Evolutionary conservation across 306 rosid species (phyloP).

Genomic region (Ceratonia siliqua): DNA sequence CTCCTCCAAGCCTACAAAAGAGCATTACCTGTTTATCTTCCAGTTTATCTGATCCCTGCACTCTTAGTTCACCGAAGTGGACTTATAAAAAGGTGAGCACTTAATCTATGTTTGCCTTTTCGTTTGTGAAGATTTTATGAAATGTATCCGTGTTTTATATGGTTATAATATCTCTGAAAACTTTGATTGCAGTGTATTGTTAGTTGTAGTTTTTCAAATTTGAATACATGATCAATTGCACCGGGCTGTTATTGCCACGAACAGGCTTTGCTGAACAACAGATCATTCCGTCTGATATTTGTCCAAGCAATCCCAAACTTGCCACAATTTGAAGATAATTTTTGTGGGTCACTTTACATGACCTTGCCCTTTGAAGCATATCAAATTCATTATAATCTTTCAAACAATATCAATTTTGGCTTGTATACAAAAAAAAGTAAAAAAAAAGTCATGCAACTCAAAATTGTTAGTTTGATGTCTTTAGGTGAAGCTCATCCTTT

Average conservation of each 20-base stretch:
- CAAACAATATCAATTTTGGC: background rate
- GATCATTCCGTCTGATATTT: background rate
- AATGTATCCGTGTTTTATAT: background rate
- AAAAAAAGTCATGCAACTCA: background rate
- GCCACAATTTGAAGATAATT: background rate
- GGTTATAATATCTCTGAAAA: background rate
- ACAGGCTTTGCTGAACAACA: background rate
- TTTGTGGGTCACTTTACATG: background rate
- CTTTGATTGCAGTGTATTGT: background rate
- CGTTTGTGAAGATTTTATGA: background rate
- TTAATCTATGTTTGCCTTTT: background rate
- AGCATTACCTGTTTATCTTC: slow-evolving; percentile 71
- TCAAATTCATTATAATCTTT: background rate
- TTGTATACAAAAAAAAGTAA: background rate
- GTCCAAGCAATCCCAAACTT: background rate
- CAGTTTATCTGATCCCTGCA: slow-evolving; percentile 72
- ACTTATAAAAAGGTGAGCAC: slow-evolving; percentile 55
- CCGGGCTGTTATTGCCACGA: background rate
- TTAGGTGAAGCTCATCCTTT: background rate
- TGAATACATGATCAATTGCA: background rate
- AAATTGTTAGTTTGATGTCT: background rate
- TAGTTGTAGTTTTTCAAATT: background rate
- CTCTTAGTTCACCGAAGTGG: slow-evolving; percentile 68
- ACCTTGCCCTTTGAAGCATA: background rate
- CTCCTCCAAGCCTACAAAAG: slow-evolving; percentile 65